phyloP scores from a whole-genome alignment of 192 early-diverging fungal genomes.

The Podila horticola region DNA sequence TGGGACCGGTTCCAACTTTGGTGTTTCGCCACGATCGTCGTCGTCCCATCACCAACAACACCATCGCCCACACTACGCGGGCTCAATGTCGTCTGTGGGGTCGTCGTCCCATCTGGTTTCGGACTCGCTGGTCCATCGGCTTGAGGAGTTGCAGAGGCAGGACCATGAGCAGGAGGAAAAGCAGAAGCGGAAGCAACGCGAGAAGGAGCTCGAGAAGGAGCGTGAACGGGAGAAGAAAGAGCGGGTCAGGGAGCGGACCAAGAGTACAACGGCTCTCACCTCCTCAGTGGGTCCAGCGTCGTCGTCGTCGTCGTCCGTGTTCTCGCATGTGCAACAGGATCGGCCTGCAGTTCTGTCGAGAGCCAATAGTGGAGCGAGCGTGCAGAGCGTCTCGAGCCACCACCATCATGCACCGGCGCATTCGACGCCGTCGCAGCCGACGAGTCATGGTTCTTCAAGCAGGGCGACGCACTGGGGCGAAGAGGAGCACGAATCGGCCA shows the following conservation, averaged over 20 bases:
- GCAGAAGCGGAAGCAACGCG: conserved; percentile 19
- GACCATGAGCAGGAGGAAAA: conserved; percentile 33
- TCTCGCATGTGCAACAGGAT: conserved; percentile 1
- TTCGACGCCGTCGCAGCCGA: conserved; percentile 6
- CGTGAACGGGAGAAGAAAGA: not conserved
- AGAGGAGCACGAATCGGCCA: conserved; percentile 26
- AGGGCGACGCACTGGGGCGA: conserved; percentile 7
- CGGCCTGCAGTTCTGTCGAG: conserved; percentile 30
- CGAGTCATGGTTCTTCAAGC: conserved; percentile 12
- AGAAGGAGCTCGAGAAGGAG: conserved; percentile 11
- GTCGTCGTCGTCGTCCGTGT: not conserved
- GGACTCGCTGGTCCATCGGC: conserved; percentile 39
- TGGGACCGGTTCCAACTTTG: not conserved
- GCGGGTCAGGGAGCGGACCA: not conserved
- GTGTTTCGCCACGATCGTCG: not conserved
- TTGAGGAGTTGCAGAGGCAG: conserved; percentile 44
- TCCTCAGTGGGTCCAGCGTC: not conserved
- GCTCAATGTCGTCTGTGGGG: not conserved
- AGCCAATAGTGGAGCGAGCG: conserved; percentile 44
- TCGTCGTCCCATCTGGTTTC: conserved; percentile 20
- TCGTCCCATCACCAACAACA: not conserved
- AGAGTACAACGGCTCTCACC: not conserved
- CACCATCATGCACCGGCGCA: not conserved
- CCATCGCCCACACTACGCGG: not conserved
- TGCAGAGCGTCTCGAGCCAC: conserved; percentile 23